Evolutionary conservation across 306 rosid species (phyloP), one percentile per base, ranked within the genome.

Genomic region (Quercus dentata): DNA sequence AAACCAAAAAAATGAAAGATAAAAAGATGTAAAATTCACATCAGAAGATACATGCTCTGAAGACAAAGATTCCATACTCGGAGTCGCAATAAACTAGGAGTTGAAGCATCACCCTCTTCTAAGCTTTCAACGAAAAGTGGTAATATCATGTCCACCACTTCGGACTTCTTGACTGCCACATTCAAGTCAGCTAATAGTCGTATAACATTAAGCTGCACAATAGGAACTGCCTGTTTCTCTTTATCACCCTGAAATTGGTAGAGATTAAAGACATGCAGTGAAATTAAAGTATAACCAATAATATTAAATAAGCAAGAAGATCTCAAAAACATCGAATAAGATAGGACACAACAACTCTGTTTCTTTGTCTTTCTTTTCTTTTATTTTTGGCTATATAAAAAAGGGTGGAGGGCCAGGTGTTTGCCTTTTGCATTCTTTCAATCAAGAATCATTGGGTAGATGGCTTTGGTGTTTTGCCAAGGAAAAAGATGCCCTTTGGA

Each of bases 61-160:
- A 80, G 80, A 79, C 69, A 86, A 82, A 83, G 79, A 76, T 87
- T 85, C 80, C 92, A 79, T 93, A 95, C 99, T 73, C 89, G 93
- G 44, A 95, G 98, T 90, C 99, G 85, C 91, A 95, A 79, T 82
- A 90, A 89, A 89, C 97, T 88, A 73, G 99, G 98, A 83, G 91
- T 86, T 79, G 99, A 90, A 79, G 99, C 99, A 82, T 95, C 98
- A 5, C 99, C 98, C 93, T 93, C 99, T 83, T 95, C 98, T 87
- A 93, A 86, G 87, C 92, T 95, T 86, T 95, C 99, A 62, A 95
- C 88, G 73, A 95, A 95, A 75, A 93, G 93, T 27, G 99, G 98
- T 78, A 95, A 91, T 80, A 95, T 93, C 90, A 86, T 83, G 76
- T 95, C 96, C 78, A 95, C 97, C 44, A 91, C 88, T 85, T 93